Conservation (phyloP, 306 rosid genomes). For the Fragaria iinumae region DNA sequence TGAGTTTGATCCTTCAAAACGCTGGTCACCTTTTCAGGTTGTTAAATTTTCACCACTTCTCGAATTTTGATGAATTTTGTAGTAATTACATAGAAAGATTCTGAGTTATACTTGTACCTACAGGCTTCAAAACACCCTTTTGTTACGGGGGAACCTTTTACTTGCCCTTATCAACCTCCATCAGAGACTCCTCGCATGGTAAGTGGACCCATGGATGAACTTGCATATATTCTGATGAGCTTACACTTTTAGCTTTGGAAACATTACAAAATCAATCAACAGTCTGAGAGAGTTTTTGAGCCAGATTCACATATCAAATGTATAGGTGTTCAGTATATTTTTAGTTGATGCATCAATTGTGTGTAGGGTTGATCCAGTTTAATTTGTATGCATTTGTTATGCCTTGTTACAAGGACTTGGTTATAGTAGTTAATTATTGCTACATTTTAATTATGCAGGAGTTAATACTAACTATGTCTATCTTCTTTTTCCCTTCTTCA, state of each 20-base stretch:
- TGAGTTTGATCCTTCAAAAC: conserved; percentile 93
- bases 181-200: conserved; percentile 89
- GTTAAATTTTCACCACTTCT: conserved; percentile 16
- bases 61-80: conserved; percentile 19
- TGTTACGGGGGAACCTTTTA: conserved; percentile 97
- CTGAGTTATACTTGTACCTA: conserved; percentile 39
- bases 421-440: conserved; percentile 2
- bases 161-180: conserved; percentile 76
- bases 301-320: not conserved
- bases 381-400: not conserved
- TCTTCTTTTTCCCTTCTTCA: not conserved
- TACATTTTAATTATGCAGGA: not conserved
- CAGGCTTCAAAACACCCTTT: conserved; percentile 99
- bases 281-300: not conserved
- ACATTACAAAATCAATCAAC: not conserved
- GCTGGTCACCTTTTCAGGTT: conserved; percentile 99
- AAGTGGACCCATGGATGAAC: conserved; percentile 38
- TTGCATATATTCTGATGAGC: conserved; percentile 17
- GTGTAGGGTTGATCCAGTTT: not conserved
- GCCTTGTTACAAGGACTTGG: not conserved
- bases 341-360: not conserved
- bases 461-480: not conserved
- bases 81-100: conserved; percentile 25
- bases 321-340: not conserved
- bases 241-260: conserved; percentile 12